phyloP scores from a whole-genome alignment of 805 yeast genomes.

The Debaryomyces tyrocola region DNA sequence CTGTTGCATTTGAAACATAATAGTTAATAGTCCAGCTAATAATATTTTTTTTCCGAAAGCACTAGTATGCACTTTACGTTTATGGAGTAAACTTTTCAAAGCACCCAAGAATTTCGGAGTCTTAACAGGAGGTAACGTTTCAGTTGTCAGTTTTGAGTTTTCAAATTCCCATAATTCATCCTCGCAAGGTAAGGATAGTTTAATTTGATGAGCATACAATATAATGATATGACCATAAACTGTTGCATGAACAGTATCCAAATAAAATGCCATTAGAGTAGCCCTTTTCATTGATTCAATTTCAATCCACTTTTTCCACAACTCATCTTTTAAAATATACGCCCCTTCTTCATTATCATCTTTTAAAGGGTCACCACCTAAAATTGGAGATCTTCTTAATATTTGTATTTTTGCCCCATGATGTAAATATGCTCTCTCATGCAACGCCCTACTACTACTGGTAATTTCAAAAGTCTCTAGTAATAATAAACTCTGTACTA shows the following conservation, averaged over 20 bases:
- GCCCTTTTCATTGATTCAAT: constrained; percentile 35
- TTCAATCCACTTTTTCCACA: constrained; percentile 37
- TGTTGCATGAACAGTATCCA: constrained; percentile 36
- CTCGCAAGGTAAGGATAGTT: constrained; percentile 28
- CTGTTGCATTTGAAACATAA: constrained; percentile 27
- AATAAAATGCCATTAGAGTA: constrained; percentile 33
- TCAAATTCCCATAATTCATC: constrained; percentile 29
- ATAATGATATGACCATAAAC: constrained; percentile 30
- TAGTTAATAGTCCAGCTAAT: constrained; percentile 21
- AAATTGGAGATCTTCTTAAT: constrained; percentile 23
- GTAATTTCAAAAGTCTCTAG: constrained; percentile 75
- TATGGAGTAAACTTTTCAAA: constrained; percentile 19
- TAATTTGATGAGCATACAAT: constrained; percentile 27
- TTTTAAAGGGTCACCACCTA: constrained; percentile 43
- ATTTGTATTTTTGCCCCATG: constrained; percentile 63
- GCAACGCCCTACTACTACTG: constrained; percentile 60
- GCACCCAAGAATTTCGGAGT: constrained; percentile 26
- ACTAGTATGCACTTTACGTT: constrained; percentile 18
- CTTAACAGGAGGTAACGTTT: constrained; percentile 9
- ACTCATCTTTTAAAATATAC: constrained; percentile 11
- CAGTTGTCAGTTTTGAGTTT: constrained; percentile 12
- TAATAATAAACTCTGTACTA: constrained; percentile 66
- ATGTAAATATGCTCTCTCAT: constrained; percentile 79
- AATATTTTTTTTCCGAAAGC: constrained; percentile 23
- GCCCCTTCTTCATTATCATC: constrained; percentile 22